phyloP scores from a whole-genome alignment of 2,329 filamentous ascomycete genomes.

The Lachnellula occidentalis region DNA sequence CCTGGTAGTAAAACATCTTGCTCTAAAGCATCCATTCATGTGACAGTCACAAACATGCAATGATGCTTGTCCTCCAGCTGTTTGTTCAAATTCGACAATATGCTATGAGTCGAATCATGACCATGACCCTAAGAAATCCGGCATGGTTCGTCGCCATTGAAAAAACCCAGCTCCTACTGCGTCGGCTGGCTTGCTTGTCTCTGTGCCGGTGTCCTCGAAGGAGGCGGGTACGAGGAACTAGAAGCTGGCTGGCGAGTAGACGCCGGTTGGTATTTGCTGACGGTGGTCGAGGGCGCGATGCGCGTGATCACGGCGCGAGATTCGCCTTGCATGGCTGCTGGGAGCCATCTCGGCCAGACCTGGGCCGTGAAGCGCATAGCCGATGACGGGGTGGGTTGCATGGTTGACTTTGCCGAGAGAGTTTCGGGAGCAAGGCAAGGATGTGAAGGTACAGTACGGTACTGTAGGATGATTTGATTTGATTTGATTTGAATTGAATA shows the following conservation, averaged over 20 bases:
- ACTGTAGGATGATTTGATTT: no score
- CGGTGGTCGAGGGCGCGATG: background rate
- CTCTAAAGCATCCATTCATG: background rate
- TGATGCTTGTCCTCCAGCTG: background rate
- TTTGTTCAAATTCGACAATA: background rate
- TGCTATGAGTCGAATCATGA: no score
- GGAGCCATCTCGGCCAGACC: slow-evolving; percentile 17
- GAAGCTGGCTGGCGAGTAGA: background rate
- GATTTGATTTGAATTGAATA: no score
- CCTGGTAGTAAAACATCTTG: background rate
- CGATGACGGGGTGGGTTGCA: background rate
- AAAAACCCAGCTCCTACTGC: background rate
- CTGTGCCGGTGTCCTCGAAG: background rate
- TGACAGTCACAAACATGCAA: background rate
- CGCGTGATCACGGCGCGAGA: background rate
- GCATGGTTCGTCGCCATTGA: background rate
- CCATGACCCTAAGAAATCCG: no score
- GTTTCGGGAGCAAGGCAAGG: background rate
- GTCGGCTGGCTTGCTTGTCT: background rate
- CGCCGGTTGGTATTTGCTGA: background rate
- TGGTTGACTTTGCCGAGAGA: background rate
- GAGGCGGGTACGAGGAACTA: slow-evolving; percentile 2
- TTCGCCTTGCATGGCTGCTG: slow-evolving; percentile 11
- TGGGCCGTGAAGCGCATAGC: slow-evolving; percentile 2
- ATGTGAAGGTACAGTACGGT: no score